Base-by-base conservation (phyloP, 129 eudicot species). In the Chrysanthemum makinoi region DNA sequence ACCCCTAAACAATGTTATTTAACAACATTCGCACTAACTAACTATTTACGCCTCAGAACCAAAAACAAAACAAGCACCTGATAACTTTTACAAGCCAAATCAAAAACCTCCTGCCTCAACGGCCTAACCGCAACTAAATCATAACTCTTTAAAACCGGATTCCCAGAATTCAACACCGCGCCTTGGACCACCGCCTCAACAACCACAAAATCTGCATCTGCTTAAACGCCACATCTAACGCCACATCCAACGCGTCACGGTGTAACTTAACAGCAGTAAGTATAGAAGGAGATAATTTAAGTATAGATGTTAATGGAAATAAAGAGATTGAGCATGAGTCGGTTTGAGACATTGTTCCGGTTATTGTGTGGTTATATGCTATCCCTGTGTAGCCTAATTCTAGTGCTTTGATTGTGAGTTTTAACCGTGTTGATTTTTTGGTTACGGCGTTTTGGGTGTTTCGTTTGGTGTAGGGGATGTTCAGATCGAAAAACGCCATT, bases 401-500 rank as follows among this genome's bases (percentile, higher is more conserved):
- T 83, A 86, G 81, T 54, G 95, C 81, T 77, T 87, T 89, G 15
- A 85, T 76, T 9, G 75, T 66, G 78, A 85, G 87, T 76, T 87
- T 89, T 10, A 93, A 65, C n/a, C 96, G 96, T 26, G 57, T 72
- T 55, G 83, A 19, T 74, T 84, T 83, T 7, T 75, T 72, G 72
- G 85, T 11, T 56, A 78, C 72, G 48, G 77, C 17, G 50, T 11
- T 55, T 13, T 71, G 68, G 51, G 85, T 85, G 68, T 51, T 77
- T 68, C 91, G 83, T 58, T 93, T 96, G 7, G 58, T 73, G 87
- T 85, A 93, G 24, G 96, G 96, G 6, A 93, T 85, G 78, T 87
- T 89, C 3, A 93, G 83, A 78, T 93, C 98, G 81, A 89, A 93
- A 84, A 83, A 93, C 35, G 77, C 82, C 98, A 93, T 93, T 71